Evolutionary conservation across 192 early-diverging fungal genomes (phyloP), one percentile per base, ranked within the genome.

Genomic region (Umbelopsis isabellina): DNA sequence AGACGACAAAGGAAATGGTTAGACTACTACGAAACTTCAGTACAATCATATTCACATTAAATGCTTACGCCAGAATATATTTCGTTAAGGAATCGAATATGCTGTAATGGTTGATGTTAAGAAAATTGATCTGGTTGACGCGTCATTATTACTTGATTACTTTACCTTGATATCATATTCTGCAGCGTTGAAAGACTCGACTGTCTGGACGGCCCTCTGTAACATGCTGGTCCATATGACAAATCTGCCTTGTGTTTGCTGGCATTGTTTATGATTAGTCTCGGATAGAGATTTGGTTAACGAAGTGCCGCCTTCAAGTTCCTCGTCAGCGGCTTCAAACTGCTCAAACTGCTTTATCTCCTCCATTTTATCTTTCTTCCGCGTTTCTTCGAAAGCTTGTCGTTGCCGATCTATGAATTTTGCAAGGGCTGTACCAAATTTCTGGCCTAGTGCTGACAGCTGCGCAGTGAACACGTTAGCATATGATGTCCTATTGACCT

Each of bases 191-290:
- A 98, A 93, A 41, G 82, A 71, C 67, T 91, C 93, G 11, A 86
- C 95, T 1, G 94, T 97, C 70, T 95, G 88, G 70, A 93, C 88
- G 4, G 96, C 89, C 20, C 97, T 80, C 72, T 85, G 80, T 37
- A 99, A 80, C 83, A 92, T 95, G 25, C 90, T 92, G 11, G 95
- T 99, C 95, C 95, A 98, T 9, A 96, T 81, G 68, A 79, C 41
- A 65, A 91, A 67, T 67, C 33, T 37, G 27, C 55, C 55, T 18
- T 61, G 55, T 4, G 55, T 16, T 18, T 13, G 30, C 4, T 61
- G 23, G 37, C 15, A 35, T 30, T 30, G 27, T 30, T 61, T 61
- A 2, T 61, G 27, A 61, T 23, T 33, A 25, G 27, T 35, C 16
- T 25, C 21, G 4, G 55, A 61, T 16, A 61, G 30, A 15, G 55